A percentile compares a stretch with the other conserved stretches of the same genome.
These are phyloP conservation scores for Acanthochlamys bracteata DNA, from an alignment of 106 monocot genomes.

Conservation along the genomic window DNA sequence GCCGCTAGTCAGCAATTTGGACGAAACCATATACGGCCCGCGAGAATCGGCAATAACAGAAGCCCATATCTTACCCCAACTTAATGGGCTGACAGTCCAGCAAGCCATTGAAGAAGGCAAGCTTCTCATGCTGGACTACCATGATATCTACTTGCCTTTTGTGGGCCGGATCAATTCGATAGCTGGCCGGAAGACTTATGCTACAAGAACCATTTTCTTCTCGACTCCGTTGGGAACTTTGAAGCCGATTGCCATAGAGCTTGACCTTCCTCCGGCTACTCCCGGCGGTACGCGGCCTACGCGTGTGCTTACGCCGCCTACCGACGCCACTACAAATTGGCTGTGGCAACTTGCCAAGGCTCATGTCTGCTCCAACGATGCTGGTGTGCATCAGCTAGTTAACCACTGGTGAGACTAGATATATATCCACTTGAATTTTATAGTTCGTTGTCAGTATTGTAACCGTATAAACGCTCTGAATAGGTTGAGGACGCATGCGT, in stretches of 20 bases:
- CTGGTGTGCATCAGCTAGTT: slow-evolving; percentile 70
- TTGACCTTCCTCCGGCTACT: slow-evolving; percentile 50
- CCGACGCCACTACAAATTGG: slow-evolving; percentile 48
- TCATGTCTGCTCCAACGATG: slow-evolving; percentile 53
- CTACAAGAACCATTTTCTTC: slow-evolving; percentile 72
- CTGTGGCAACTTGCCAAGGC: slow-evolving; percentile 73
- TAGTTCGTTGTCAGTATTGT: no score
- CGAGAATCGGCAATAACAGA: slow-evolving; percentile 50
- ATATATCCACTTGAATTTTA: no score
- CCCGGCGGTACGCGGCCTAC: slow-evolving; percentile 35
- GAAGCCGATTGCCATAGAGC: slow-evolving; percentile 61
- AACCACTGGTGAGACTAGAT: slow-evolving; percentile 79
- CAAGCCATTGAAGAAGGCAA: slow-evolving; percentile 61
- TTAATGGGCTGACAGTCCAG: slow-evolving; percentile 36
- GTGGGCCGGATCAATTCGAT: slow-evolving; percentile 50
- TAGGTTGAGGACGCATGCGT: slow-evolving; percentile 60
- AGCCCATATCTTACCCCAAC: slow-evolving; percentile 36
- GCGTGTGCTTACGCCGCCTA: slow-evolving; percentile 23
- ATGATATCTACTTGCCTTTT: slow-evolving; percentile 56
- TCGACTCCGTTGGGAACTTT: slow-evolving; percentile 29
- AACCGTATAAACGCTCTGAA: no score
- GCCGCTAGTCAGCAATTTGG: slow-evolving; percentile 66
- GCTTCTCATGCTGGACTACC: slow-evolving; percentile 70
- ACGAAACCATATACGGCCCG: slow-evolving; percentile 55
- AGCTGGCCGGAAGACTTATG: slow-evolving; percentile 23